Evolutionary conservation across 352 stramenopile species (phyloP), one percentile per base, ranked within the genome.

Genomic region (Pythium insidiosum): DNA sequence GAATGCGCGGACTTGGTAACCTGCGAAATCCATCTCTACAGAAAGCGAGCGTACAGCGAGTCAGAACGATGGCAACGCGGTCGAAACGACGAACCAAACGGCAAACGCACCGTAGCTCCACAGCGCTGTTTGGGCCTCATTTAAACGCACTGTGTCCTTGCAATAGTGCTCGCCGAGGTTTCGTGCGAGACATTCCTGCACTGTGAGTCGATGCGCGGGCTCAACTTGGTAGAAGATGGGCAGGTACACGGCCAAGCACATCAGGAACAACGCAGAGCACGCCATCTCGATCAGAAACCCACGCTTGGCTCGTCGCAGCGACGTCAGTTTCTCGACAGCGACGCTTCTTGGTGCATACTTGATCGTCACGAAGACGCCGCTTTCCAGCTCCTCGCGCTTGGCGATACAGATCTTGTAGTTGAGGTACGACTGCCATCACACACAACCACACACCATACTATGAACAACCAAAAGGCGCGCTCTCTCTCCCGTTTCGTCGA

Each of bases 351-450:
- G 66, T 0, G 63, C 66, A 38, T 75, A 66, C 28, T 66, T 61
- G 24, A 73, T 61, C 6, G 69, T 81, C 42, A 81, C 68, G 42
- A 81, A 81, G 31, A 81, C 63, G 29, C 69, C 69, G 3, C 54
- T 58, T 26, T 81, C 69, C 39, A 81, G 64, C 50, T 81, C 68
- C 18, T 71, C 59, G 25, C 66, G 63, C 56, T 73, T 77, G 13
- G 63, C 53, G 41, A 76, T 45, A 49, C 73, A 75, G 35, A 85
- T 72, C 20, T 48, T 61, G 45, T 73, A 80, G 38, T 69, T 85
- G 38, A 85, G 44, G 43, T 69, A 79, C 26, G 65, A 79, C 73
- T 85, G 48, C 18, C 29, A 9, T 10, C 4, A 24, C 24, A 36
- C n/a, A n/a, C n/a, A 18, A 53, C 6, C 30, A 56, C n/a, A 28